phyloP scores from a whole-genome alignment of 2,329 filamentous ascomycete genomes.

The Ceratocystis eucalypticola region DNA sequence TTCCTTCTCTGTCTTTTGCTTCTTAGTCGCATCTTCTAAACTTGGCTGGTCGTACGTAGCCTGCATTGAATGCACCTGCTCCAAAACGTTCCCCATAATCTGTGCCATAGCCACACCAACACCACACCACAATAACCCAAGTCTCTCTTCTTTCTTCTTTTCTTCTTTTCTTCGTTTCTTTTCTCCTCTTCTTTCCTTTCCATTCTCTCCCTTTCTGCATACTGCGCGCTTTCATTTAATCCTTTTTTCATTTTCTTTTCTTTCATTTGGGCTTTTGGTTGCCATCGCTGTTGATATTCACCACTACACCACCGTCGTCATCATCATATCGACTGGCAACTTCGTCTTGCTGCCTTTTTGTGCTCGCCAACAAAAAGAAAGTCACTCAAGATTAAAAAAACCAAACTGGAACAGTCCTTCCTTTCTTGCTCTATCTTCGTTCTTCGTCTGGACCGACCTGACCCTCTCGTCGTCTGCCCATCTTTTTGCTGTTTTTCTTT shows the following conservation, averaged over 20 bases:
- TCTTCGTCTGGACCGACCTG: background rate
- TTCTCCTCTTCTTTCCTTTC: background rate
- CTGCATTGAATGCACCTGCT: conserved; percentile 10
- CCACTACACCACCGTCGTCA: too few species aligned
- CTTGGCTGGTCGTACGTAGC: background rate
- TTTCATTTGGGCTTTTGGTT: conserved; percentile 4
- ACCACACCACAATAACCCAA: background rate
- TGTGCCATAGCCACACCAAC: conserved; percentile 13
- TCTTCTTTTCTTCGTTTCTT: background rate
- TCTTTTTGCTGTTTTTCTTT: conserved; percentile 3
- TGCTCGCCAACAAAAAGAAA: background rate
- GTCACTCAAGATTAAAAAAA: background rate
- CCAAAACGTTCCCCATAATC: conserved; percentile 6
- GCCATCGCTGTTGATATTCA: background rate
- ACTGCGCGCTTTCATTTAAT: background rate
- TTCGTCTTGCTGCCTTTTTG: background rate
- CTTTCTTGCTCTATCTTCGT: background rate
- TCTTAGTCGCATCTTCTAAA: conserved; percentile 2
- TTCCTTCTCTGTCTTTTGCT: background rate
- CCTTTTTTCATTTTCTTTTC: conserved; percentile 18
- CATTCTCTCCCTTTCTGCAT: background rate
- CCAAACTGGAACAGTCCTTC: conserved; percentile 12
- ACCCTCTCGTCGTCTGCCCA: conserved; percentile 16
- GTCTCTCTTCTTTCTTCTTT: background rate
- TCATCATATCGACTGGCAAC: background rate